Evolutionary conservation across 495 filamentous ascomycete species (phyloP), one percentile per base, ranked within the genome.

Genomic region (Darksidea phi): DNA sequence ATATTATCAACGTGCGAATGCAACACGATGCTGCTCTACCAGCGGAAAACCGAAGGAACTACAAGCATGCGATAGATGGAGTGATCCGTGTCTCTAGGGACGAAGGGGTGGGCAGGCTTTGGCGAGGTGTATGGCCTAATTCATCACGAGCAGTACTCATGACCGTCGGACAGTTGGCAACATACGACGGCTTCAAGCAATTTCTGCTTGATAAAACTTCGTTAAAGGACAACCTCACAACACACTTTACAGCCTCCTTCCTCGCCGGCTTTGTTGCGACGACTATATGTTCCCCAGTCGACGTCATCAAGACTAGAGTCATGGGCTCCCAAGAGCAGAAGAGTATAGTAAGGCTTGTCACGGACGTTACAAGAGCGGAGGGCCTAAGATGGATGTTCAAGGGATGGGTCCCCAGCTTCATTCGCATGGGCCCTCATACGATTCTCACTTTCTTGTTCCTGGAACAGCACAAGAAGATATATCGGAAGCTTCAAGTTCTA

Each of bases 1-100:
- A 98, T 71, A 88, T 98, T 11, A 80, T 97, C 57, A 98, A 98
- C 75, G 94, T 98, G 42, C 91, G 94, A 64, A 98, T 98, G 94
- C 94, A 98, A 74, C 87, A 93, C 77, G 94, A 97, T 72, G 86
- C 89, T 12, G 84, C 92, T 0, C 82, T 96, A 4, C 89, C 91
- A 0, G 68, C 76, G 1, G 78, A 77, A 1, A 77, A 94, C 63
- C 86, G 90, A 2, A 84, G 92, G 21, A 91, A 95, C 75, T 98
- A 98, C 79, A 84, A 84, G 50, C 80, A 97, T 68, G 95, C 92
- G 2, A 71, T 96, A 25, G 87, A 98, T 70, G 94, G 94, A 1
- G 74, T 98, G 55, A 75, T 88, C 11, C 83, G 89, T 48, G 95
- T 96, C 90, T 80, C 83, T 7, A 80, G 86, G 49, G 83, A 88